These are phyloP conservation scores for Botryotinia narcissicola DNA, from an alignment of 2,329 filamentous ascomycete species.

Conservation along the genomic window DNA sequence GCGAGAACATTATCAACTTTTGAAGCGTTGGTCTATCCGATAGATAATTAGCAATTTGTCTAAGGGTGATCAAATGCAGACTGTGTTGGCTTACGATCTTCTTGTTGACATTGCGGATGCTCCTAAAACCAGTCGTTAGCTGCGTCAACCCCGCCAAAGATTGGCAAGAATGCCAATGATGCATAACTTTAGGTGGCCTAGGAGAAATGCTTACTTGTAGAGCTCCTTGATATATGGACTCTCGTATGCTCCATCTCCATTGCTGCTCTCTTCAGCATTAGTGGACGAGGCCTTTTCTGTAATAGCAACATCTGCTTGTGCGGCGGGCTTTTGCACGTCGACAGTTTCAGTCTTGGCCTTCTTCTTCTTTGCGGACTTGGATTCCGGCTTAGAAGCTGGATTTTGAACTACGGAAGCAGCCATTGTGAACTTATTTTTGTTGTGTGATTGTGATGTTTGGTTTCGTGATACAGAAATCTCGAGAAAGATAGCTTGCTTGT, in stretches of 20 bases:
- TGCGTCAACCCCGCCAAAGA: background rate
- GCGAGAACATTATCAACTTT: constrained; percentile 69
- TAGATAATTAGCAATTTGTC: constrained; percentile 26
- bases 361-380: constrained; percentile 70
- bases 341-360: constrained; percentile 56
- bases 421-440: constrained; percentile 47
- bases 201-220: constrained; percentile 66
- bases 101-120: constrained; percentile 88
- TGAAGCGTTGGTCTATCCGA: constrained; percentile 60
- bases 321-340: constrained; percentile 46
- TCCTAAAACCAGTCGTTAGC: constrained; percentile 52
- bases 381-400: constrained; percentile 58
- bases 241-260: constrained; percentile 60
- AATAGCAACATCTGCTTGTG: constrained; percentile 47
- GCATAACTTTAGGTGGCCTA: constrained; percentile 9
- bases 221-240: constrained; percentile 83
- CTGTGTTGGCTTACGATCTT: constrained; percentile 69
- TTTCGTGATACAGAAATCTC: constrained; percentile 42
- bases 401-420: constrained; percentile 62
- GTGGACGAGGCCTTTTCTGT: constrained; percentile 51
- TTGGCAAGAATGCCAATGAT: background rate
- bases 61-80: background rate
- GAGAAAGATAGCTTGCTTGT: background rate
- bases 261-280: constrained; percentile 43
- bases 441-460: constrained; percentile 40